These are phyloP conservation scores for Aspergillus conjunctus DNA, from an alignment of 495 filamentous ascomycete genomes.

Conservation along the genomic window DNA sequence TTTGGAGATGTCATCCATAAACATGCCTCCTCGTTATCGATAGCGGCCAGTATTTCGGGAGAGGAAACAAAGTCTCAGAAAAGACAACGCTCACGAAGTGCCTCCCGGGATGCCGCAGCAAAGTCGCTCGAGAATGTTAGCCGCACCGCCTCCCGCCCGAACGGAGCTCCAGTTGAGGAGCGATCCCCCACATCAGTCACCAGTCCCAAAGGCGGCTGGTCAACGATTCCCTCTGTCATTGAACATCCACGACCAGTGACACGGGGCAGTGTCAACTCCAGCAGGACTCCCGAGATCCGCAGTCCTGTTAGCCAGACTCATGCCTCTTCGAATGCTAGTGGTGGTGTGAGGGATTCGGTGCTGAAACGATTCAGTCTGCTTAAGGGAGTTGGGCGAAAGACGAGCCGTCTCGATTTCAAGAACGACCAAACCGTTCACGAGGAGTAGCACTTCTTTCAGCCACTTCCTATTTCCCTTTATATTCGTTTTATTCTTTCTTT, in stretches of 20 bases:
- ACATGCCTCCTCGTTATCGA: slow-evolving; percentile 40
- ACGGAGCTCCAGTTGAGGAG: slow-evolving; percentile 26
- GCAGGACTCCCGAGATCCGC: slow-evolving; percentile 25
- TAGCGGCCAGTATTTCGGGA: slow-evolving; percentile 24
- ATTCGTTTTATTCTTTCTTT: slow-evolving; percentile 23
- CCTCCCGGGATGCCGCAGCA: slow-evolving; percentile 32
- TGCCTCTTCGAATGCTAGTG: slow-evolving; percentile 22
- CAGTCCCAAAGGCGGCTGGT: slow-evolving; percentile 41
- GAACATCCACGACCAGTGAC: slow-evolving; percentile 45
- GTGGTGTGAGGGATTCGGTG: slow-evolving; percentile 48
- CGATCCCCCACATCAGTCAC: slow-evolving; percentile 24
- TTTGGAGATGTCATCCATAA: slow-evolving; percentile 45
- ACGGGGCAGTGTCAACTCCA: slow-evolving; percentile 30
- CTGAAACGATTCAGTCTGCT: slow-evolving; percentile 51
- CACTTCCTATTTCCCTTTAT: slow-evolving; percentile 12
- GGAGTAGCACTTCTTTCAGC: slow-evolving; percentile 32
- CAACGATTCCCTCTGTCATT: slow-evolving; percentile 40
- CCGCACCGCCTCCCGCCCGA: slow-evolving; percentile 36
- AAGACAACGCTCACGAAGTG: slow-evolving; percentile 35
- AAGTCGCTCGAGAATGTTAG: slow-evolving; percentile 42
- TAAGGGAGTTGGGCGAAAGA: slow-evolving; percentile 49
- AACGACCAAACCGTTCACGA: slow-evolving; percentile 37
- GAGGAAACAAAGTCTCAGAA: slow-evolving; percentile 36
- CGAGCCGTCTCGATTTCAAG: slow-evolving; percentile 47
- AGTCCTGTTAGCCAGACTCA: slow-evolving; percentile 17